These are phyloP conservation scores for Saccharomyces hybrid DNA, from an alignment of 1,139 yeast species.

Conservation along the genomic window DNA sequence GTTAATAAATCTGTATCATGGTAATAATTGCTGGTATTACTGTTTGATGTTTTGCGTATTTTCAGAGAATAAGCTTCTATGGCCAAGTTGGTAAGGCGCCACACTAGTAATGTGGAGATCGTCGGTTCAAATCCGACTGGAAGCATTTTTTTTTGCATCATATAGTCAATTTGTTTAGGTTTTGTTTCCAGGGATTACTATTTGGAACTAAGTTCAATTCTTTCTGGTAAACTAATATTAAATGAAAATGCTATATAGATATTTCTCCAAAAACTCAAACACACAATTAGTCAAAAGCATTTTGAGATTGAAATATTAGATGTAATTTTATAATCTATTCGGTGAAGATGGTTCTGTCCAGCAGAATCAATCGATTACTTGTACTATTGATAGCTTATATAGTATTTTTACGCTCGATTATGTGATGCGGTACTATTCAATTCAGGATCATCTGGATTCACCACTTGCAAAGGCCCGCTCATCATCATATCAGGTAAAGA, in stretches of 20 bases:
- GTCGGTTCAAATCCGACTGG: slow-evolving; percentile 37
- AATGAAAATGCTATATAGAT: not conserved
- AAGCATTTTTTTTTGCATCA: slow-evolving; percentile 26
- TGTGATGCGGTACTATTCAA: not conserved
- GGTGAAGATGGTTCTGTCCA: not conserved
- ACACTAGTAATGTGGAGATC: slow-evolving; percentile 39
- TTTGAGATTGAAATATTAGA: not conserved
- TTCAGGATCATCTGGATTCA: slow-evolving; percentile 24
- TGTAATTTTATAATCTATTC: not conserved
- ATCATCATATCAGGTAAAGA: slow-evolving; percentile 54
- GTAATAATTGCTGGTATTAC: too few relatives aligned
- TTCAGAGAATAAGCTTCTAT: slow-evolving; percentile 28
- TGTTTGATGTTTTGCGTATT: not conserved
- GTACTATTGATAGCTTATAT: not conserved
- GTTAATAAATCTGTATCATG: too few relatives aligned
- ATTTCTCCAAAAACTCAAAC: not conserved
- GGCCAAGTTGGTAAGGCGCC: slow-evolving; percentile 40
- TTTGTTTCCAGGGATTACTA: not conserved
- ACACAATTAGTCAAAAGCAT: not conserved
- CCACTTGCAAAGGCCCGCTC: slow-evolving; percentile 27
- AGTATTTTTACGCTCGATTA: not conserved
- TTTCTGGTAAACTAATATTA: not conserved
- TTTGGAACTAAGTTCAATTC: not conserved
- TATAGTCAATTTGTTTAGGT: slow-evolving; percentile 10
- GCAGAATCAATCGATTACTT: not conserved